Evolutionary conservation across 192 early-diverging fungal genomes (phyloP).

Genomic region (Phlyctochytrium planicorne): DNA sequence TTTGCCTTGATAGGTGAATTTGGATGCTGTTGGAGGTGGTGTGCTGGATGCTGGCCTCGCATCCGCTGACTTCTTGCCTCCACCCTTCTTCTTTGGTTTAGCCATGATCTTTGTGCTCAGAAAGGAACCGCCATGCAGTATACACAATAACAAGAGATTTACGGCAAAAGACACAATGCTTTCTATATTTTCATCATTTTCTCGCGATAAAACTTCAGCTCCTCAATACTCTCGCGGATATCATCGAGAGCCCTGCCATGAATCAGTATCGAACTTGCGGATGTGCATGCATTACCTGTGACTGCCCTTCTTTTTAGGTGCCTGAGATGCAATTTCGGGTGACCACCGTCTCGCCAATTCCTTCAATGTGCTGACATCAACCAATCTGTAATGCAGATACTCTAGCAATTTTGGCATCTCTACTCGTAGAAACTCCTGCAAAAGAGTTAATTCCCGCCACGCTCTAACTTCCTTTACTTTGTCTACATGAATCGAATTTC

Average conservation of each 20-base stretch:
- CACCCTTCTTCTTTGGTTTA: constrained; percentile 15
- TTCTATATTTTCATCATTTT: constrained; percentile 53
- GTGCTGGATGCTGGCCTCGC: neutral
- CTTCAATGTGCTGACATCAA: constrained; percentile 90
- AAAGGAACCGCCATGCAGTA: neutral
- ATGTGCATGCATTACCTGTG: constrained; percentile 44
- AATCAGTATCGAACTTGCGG: neutral
- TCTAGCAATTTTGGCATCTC: constrained; percentile 77
- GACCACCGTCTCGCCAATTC: constrained; percentile 85
- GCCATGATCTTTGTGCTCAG: neutral
- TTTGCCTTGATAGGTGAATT: constrained; percentile 14
- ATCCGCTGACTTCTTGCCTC: constrained; percentile 9
- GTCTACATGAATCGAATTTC: constrained; percentile 93
- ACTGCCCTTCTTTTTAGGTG: constrained; percentile 58
- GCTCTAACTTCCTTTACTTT: constrained; percentile 30
- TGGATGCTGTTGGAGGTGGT: neutral
- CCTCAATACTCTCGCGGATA: constrained; percentile 87
- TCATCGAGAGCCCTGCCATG: constrained; percentile 77
- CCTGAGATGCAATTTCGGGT: constrained; percentile 42
- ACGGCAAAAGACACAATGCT: too few species aligned
- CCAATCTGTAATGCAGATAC: constrained; percentile 76
- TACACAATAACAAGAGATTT: too few species aligned
- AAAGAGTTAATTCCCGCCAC: neutral
- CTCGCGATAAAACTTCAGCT: constrained; percentile 75
- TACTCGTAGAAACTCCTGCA: constrained; percentile 66